Evolutionary conservation across 2,329 filamentous ascomycete genomes (phyloP).

Genomic region (Ramularia endophylla): DNA sequence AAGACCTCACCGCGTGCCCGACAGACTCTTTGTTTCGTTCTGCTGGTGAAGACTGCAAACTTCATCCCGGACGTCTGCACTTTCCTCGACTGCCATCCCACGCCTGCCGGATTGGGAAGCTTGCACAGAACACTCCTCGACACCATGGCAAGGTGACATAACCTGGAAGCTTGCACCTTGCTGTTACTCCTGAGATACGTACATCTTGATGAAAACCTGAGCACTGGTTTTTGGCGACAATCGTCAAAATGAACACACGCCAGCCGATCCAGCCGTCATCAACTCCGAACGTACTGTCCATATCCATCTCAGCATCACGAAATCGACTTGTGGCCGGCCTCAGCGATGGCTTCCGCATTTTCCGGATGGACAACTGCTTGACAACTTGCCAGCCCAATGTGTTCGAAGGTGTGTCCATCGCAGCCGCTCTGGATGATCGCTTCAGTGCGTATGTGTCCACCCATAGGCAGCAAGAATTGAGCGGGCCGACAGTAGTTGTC

Average conservation of each 20-base stretch:
- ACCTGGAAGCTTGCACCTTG: background rate
- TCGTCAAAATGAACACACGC: slow-evolving; percentile 71
- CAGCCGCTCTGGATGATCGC: slow-evolving; percentile 30
- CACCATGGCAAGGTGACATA: background rate
- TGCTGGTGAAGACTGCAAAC: too few species aligned
- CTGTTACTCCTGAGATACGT: background rate
- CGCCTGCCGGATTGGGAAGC: too few species aligned
- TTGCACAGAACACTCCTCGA: too few species aligned
- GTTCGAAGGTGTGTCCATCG: slow-evolving; percentile 23
- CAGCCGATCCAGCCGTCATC: slow-evolving; percentile 73
- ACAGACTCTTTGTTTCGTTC: too few species aligned
- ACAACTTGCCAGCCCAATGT: slow-evolving; percentile 24
- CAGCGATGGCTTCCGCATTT: slow-evolving; percentile 69
- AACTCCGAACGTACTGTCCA: slow-evolving; percentile 70
- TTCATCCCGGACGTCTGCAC: too few species aligned
- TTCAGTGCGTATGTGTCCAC: slow-evolving; percentile 87
- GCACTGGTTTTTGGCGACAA: background rate
- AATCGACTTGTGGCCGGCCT: slow-evolving; percentile 84
- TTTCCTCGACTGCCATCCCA: too few species aligned
- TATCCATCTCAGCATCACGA: slow-evolving; percentile 77
- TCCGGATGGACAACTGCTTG: slow-evolving; percentile 32
- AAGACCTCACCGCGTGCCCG: too few species aligned
- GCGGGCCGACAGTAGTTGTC: slow-evolving; percentile 27
- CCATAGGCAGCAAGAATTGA: slow-evolving; percentile 47
- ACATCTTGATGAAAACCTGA: background rate